A percentile compares a stretch with the other conserved stretches of the same genome.
Evolutionary conservation across 495 filamentous ascomycete genomes (phyloP).

Genomic region (Penicillium cataractarum): DNA sequence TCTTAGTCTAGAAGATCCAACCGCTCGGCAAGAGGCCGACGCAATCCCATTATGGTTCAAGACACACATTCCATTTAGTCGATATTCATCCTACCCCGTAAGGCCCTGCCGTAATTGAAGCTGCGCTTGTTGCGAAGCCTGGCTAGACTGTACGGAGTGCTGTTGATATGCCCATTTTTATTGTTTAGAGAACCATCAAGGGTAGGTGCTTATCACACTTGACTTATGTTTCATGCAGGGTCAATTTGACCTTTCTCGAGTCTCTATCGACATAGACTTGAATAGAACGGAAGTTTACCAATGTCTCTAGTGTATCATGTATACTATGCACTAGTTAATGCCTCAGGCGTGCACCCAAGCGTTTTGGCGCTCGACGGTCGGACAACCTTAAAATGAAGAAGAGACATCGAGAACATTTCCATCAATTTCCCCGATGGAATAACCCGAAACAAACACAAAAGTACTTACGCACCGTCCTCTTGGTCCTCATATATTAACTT

Average conservation of each 20-base stretch:
- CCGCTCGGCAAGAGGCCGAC: too few species aligned
- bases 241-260: neutral
- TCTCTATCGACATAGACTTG: too few species aligned
- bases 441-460: too few species aligned
- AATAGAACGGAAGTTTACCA: neutral
- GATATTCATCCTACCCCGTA: neutral
- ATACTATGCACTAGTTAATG: neutral
- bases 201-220: constrained; percentile 3
- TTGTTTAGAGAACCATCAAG: neutral
- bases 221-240: constrained; percentile 6
- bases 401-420: neutral
- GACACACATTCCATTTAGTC: too few species aligned
- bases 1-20: neutral
- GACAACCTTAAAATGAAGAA: neutral
- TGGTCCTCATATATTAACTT: neutral
- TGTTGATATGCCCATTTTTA: neutral
- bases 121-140: neutral
- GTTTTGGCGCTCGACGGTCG: neutral
- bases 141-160: too few species aligned
- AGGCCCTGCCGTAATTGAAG: neutral
- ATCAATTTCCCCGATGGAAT: neutral
- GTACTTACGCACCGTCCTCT: neutral
- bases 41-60: too few species aligned
- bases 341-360: neutral
- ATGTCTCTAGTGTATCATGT: too few species aligned